Evolutionary conservation across 2,329 filamentous ascomycete genomes (phyloP).

Genomic region (Fonsecaea multimorphosa): DNA sequence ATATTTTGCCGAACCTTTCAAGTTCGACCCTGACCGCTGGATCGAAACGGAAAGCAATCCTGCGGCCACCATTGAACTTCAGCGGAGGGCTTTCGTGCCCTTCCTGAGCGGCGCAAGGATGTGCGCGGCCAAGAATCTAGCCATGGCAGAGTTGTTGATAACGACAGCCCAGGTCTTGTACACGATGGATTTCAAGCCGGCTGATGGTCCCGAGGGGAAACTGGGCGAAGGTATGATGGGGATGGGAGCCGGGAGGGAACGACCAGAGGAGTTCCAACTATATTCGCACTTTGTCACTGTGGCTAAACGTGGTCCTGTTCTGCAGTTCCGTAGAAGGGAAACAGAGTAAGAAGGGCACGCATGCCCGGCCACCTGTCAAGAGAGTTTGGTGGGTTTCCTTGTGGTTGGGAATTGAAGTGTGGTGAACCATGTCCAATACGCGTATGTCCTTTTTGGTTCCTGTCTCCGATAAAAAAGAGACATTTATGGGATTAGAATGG

Average conservation of each 20-base stretch:
- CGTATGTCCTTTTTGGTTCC: too few relatives aligned
- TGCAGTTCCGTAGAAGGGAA: constrained; percentile 2
- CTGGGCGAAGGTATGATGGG: not conserved
- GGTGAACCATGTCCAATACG: too few relatives aligned
- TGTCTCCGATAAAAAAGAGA: too few relatives aligned
- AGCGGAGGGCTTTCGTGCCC: constrained; percentile 4
- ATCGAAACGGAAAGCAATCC: constrained; percentile 7
- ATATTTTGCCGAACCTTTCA: constrained; percentile 8
- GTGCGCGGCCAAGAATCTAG: constrained; percentile 10
- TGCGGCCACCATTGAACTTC: not conserved
- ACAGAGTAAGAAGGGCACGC: not conserved
- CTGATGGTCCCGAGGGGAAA: not conserved
- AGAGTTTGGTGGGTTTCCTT: too few relatives aligned
- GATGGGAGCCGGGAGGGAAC: not conserved
- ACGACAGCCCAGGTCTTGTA: constrained; percentile 3
- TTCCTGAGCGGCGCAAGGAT: constrained; percentile 6
- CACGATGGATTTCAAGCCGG: constrained; percentile 9
- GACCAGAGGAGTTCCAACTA: constrained; percentile 11
- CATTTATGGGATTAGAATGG: too few relatives aligned
- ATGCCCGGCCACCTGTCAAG: too few relatives aligned
- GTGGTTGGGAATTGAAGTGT: too few relatives aligned
- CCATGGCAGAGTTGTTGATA: constrained; percentile 1
- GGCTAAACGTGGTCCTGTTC: not conserved
- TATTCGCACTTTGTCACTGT: constrained; percentile 8
- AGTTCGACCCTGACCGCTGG: constrained; percentile 10